Evolutionary conservation across 345 rosid genomes (phyloP).

Genomic region (Euphorbia pulcherrima): DNA sequence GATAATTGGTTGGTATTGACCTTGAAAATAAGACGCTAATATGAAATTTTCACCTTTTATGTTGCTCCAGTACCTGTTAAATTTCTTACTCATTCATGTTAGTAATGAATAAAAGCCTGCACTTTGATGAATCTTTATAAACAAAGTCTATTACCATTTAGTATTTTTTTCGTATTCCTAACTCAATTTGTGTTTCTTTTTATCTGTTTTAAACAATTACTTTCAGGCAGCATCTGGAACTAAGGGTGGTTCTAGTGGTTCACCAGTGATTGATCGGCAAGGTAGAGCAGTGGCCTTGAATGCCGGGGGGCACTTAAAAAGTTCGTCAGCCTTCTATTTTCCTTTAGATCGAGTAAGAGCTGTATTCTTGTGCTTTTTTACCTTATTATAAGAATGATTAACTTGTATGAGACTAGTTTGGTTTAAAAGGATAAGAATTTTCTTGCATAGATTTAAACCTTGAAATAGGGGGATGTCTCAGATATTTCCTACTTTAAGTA

Average conservation of each 20-base stretch:
- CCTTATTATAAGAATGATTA: neutral
- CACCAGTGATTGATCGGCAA: slow-evolving; percentile 92
- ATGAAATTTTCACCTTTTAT: neutral
- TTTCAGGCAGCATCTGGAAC: slow-evolving; percentile 95
- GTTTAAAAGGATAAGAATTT: neutral
- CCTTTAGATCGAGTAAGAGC: slow-evolving; percentile 77
- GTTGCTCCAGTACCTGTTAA: neutral
- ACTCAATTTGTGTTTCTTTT: neutral
- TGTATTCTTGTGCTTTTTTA: slow-evolving; percentile 9
- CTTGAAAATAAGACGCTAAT: neutral
- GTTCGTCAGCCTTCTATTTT: slow-evolving; percentile 85
- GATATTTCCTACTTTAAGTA: neutral
- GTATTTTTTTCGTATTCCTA: neutral
- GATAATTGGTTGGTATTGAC: too few relatives aligned
- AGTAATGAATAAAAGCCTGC: neutral
- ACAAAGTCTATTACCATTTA: neutral
- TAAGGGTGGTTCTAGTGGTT: slow-evolving; percentile 98
- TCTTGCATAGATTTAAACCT: neutral
- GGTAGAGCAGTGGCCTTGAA: slow-evolving; percentile 95
- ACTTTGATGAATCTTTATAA: neutral
- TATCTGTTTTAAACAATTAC: slow-evolving; percentile 9
- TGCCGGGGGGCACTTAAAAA: slow-evolving; percentile 88
- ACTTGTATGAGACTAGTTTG: neutral
- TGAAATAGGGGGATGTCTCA: neutral
- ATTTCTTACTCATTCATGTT: neutral